phyloP scores from a whole-genome alignment of 2,329 filamentous ascomycete species.

The Hypoxylon sp. region DNA sequence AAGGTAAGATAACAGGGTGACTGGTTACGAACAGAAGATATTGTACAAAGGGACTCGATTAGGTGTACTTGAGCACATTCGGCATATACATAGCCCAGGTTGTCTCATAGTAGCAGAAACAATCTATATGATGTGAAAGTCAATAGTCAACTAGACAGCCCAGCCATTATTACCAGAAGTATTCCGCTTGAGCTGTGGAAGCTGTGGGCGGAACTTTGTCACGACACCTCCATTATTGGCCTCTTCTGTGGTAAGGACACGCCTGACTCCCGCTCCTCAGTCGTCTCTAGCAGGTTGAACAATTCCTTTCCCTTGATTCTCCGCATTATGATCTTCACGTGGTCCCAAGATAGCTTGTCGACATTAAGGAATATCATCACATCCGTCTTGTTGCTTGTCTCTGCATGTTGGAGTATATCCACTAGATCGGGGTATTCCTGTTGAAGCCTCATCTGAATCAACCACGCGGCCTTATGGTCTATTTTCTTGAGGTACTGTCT shows the following conservation, averaged over 20 bases:
- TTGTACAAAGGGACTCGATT: background rate
- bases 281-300: conserved; percentile 26
- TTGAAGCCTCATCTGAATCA: conserved; percentile 43
- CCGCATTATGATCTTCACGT: conserved; percentile 35
- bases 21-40: background rate
- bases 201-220: background rate
- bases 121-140: background rate
- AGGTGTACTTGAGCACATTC: background rate
- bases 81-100: background rate
- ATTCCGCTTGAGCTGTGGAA: background rate
- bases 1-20: background rate
- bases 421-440: conserved; percentile 42
- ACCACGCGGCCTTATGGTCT: conserved; percentile 41
- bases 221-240: background rate
- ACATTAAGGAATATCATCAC: conserved; percentile 30
- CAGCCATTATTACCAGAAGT: background rate
- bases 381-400: conserved; percentile 22
- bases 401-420: conserved; percentile 11
- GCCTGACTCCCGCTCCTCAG: conserved; percentile 7
- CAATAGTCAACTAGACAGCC: background rate
- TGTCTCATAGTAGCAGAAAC: background rate
- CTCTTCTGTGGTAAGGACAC: conserved; percentile 1
- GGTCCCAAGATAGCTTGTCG: conserved; percentile 32
- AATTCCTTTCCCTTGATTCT: conserved; percentile 25
- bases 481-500: conserved; percentile 40